These are phyloP conservation scores for Penicillium angulare DNA, from an alignment of 495 filamentous ascomycete genomes.

Conservation along the genomic window DNA sequence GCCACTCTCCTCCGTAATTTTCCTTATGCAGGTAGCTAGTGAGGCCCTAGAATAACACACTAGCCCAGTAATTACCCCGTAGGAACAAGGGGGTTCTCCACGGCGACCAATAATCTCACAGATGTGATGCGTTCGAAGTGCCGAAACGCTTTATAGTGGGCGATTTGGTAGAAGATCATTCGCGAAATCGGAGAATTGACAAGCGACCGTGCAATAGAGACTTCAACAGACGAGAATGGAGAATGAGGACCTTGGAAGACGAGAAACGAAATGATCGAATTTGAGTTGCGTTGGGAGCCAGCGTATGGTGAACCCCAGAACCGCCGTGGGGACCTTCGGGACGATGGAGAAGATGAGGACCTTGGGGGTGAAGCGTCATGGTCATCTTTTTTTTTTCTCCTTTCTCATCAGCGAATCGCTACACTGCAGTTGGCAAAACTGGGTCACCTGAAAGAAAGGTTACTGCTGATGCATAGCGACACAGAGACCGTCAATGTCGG, in stretches of 20 bases:
- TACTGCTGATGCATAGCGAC: neutral
- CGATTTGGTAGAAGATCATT: slow-evolving; percentile 8
- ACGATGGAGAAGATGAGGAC: slow-evolving; percentile 26
- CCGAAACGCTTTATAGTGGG: slow-evolving; percentile 1
- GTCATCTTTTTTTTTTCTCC: too few relatives aligned
- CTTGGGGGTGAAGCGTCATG: slow-evolving; percentile 35
- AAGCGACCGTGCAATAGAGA: slow-evolving; percentile 17
- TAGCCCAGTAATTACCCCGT: neutral
- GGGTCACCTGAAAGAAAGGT: slow-evolving; percentile 9
- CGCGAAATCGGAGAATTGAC: slow-evolving; percentile 23
- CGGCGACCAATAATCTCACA: slow-evolving; percentile 9
- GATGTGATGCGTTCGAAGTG: slow-evolving; percentile 14
- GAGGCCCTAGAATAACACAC: neutral
- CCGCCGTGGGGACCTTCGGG: slow-evolving; percentile 34
- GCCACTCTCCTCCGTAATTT: neutral
- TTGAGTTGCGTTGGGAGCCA: slow-evolving; percentile 1
- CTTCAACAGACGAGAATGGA: neutral
- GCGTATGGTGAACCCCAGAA: slow-evolving; percentile 1
- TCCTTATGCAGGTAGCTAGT: neutral
- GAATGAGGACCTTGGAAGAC: slow-evolving; percentile 25
- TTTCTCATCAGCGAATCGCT: slow-evolving; percentile 20
- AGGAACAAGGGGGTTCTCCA: slow-evolving; percentile 1
- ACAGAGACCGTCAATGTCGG: neutral
- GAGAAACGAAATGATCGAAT: slow-evolving; percentile 2
- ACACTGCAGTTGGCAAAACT: slow-evolving; percentile 14